Evolutionary conservation across 306 rosid genomes (phyloP), one percentile per base, ranked within the genome.

Genomic region (Astragalus glycyphyllos): DNA sequence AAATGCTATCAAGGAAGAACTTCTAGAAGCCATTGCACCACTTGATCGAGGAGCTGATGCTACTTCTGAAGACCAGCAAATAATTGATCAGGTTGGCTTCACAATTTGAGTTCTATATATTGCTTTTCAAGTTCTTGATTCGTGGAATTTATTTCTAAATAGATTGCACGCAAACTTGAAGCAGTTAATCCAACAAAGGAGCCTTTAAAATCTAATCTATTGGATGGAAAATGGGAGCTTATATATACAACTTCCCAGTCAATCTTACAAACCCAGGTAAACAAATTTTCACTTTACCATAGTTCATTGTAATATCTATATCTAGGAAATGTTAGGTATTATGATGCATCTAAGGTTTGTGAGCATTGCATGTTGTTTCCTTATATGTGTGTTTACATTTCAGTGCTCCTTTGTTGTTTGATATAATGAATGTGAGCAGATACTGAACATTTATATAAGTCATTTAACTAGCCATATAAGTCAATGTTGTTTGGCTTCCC

Each of bases 221-320:
- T 93, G 6, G 81, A 88, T 56, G 98, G 98, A 44, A 93, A 93
- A 83, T 93, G 98, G 98, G 98, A 93, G 86, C 97, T 93, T 76
- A 56, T 93, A 50, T 93, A 93, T 83, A 93, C 98, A 34, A 93
- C 98, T 37, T 93, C 97, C 5, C 68, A 35, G 61, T 93, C 97
- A 12, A 88, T 90, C 71, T 85, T 90, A 76, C 96, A 90, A 74
- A 84, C 81, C 55, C 46, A 76, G 91, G 97, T 91, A 50, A 69
- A 53, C 56, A 23, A 13, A 4, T 41, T 59, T 23, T 32, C 13
- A 44, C 62, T 6, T 56, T 48, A 13, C 14, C n/a, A 12, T 64
- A 16, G 13, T 54, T 69, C 13, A 0, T 40, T 11, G 29, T 68
- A 31, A 16, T 23, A 6, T 53, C 35, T 44, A 40, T 47, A 51